Conservation (phyloP, 2,329 filamentous ascomycete species). For the Sporothrix curviconia region DNA sequence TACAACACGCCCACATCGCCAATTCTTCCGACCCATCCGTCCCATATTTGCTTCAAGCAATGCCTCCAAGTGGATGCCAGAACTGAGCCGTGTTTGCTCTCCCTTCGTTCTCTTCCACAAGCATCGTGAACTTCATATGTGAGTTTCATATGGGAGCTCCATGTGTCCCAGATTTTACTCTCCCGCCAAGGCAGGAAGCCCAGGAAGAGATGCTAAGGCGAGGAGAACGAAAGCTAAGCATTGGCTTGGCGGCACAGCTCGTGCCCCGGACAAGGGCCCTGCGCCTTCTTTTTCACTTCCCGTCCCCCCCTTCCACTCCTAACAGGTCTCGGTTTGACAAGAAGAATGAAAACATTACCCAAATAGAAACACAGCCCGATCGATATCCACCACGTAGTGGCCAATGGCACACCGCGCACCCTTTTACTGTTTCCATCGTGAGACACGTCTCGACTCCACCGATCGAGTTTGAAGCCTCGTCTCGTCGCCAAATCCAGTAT, state of each 20-base stretch:
- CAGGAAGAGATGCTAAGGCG: not conserved
- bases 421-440: constrained; percentile 13
- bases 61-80: not conserved
- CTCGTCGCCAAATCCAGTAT: constrained; percentile 8
- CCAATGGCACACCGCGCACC: constrained; percentile 9
- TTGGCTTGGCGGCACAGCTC: not conserved
- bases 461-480: constrained; percentile 14
- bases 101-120: not conserved
- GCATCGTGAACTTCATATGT: not conserved
- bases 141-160: no score
- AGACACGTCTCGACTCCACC: constrained; percentile 19
- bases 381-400: not conserved
- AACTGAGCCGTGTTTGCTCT: not conserved
- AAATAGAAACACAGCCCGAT: not conserved
- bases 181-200: not conserved
- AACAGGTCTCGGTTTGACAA: constrained; percentile 4
- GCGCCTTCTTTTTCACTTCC: not conserved
- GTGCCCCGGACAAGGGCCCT: constrained; percentile 6
- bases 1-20: not conserved
- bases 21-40: not conserved
- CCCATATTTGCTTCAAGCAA: not conserved
- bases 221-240: not conserved
- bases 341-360: not conserved
- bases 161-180: not conserved
- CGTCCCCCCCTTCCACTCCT: not conserved